Evolutionary conservation across 2,329 filamentous ascomycete genomes (phyloP), one percentile per base, ranked within the genome.

Genomic region (Furcasterigmium sp.): DNA sequence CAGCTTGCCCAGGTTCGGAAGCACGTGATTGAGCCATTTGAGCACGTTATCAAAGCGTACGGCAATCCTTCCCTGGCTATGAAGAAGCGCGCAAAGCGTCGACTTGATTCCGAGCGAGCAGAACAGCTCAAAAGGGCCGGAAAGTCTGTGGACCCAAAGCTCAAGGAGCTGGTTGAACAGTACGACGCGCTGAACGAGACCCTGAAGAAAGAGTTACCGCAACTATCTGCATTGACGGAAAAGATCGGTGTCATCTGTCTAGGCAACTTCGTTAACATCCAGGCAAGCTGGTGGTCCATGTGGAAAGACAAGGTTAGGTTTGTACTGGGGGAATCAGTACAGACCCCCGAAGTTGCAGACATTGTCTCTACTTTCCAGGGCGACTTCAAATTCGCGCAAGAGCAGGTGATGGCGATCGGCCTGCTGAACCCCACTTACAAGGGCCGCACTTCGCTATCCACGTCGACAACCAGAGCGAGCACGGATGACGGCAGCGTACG

Each of bases 131-230:
- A 85, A 56, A 86, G 89, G 36, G 76, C 80, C 26, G 88, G 89
- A 49, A 91, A 94, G 63, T 94, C 88, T 53, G 74, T 89, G 11
- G 91, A 97, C 60, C 85, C 89, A 56, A 93, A 91, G 60, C 84
- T 91, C 4, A 73, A 79, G 14, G 89, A 95, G 53, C 80, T 86
- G 30, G 88, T 90, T 17, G 89, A 95, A 56, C 85, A 94, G 59
- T 98, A 95, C 62, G 78, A 87, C 32, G 89, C 90, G 8, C 73
- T 98, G 46, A 97, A 97, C 58, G 88, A 95, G 49, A 89, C 91
- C 1, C 73, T 97, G 46, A 96, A 95, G 64, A 85, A 91, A 52
- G 91, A 97, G 60, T 75, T 98, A 37, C 91, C 91, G 2, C 84
- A 84, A 59, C 75, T 98, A 14, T 95, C 93, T 41, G 67, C 71